Conservation (phyloP, 345 rosid genomes). For the Cardamine chenopodiifolia region DNA sequence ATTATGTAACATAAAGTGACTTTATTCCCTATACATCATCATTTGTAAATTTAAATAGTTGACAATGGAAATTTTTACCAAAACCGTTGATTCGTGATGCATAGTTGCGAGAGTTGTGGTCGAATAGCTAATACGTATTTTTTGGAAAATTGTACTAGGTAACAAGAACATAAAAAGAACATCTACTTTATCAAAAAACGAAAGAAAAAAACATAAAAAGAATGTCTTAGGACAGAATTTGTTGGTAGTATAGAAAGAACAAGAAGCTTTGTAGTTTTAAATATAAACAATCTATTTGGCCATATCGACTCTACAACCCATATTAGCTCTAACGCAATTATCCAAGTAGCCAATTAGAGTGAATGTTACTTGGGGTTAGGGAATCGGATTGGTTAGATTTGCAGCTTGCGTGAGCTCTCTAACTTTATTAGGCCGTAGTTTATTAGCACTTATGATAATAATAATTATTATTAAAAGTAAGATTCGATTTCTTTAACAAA, state of each 20-base stretch:
- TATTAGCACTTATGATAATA: neutral
- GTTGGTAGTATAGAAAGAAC: neutral
- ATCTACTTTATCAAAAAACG: no score
- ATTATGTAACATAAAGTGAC: slow-evolving; percentile 21
- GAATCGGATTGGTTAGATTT: slow-evolving; percentile 3
- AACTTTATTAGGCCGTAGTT: slow-evolving; percentile 2
- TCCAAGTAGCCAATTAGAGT: neutral
- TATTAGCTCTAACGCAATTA: neutral
- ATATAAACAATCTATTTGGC: neutral
- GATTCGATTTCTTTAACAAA: neutral
- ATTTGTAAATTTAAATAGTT: neutral
- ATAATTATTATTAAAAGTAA: neutral
- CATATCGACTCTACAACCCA: neutral
- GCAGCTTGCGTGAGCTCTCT: slow-evolving; percentile 12
- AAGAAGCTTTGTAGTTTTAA: neutral
- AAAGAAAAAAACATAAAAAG: neutral
- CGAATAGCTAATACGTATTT: neutral
- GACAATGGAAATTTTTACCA: neutral
- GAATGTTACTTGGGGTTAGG: neutral
- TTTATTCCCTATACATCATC: neutral
- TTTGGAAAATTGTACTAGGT: neutral
- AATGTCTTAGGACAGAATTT: neutral
- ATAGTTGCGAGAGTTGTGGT: neutral
- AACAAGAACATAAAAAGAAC: neutral
- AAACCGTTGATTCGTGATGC: neutral